A percentile compares a stretch with the other conserved stretches of the same genome.
Evolutionary conservation across 2,329 filamentous ascomycete species (phyloP).

Genomic region (Eurotiales sp.): DNA sequence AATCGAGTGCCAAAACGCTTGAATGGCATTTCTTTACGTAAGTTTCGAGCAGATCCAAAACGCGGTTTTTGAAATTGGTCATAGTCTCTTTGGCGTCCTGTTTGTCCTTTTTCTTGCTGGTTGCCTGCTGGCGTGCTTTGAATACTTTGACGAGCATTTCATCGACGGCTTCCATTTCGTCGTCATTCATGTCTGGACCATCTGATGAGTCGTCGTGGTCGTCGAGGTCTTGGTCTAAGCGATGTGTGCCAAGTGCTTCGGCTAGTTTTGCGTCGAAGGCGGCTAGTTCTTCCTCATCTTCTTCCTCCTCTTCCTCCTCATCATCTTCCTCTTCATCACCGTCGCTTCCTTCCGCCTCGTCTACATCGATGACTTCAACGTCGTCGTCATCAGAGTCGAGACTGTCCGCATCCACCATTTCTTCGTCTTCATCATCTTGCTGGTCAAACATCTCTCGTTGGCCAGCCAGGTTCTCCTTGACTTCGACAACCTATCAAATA

Average conservation of each 20-base stretch:
- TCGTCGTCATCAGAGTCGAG: constrained; percentile 30
- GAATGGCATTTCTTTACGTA: constrained; percentile 76
- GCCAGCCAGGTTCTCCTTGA: constrained; percentile 76
- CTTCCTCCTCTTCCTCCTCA: constrained; percentile 41
- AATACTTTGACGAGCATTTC: constrained; percentile 81
- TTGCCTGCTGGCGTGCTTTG: constrained; percentile 65
- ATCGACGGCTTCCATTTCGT: constrained; percentile 89
- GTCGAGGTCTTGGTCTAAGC: constrained; percentile 54
- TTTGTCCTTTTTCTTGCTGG: constrained; percentile 74
- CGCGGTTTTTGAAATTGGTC: constrained; percentile 89
- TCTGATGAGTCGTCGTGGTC: constrained; percentile 56
- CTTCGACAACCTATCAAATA: constrained; percentile 62
- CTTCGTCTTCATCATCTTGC: constrained; percentile 56
- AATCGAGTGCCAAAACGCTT: constrained; percentile 62
- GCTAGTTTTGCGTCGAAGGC: constrained; percentile 72
- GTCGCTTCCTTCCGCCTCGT: constrained; percentile 25
- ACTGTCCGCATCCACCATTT: constrained; percentile 45
- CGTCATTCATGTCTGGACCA: constrained; percentile 89
- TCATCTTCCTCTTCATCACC: constrained; percentile 8
- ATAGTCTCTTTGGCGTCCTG: constrained; percentile 86
- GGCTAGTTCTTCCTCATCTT: constrained; percentile 52
- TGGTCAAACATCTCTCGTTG: constrained; percentile 82
- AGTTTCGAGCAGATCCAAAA: constrained; percentile 81
- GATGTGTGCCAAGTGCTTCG: constrained; percentile 69
- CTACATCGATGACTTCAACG: constrained; percentile 24